These are phyloP conservation scores for Zygosaccharomyces rouxii DNA, from an alignment of 805 yeast genomes.

Conservation along the genomic window DNA sequence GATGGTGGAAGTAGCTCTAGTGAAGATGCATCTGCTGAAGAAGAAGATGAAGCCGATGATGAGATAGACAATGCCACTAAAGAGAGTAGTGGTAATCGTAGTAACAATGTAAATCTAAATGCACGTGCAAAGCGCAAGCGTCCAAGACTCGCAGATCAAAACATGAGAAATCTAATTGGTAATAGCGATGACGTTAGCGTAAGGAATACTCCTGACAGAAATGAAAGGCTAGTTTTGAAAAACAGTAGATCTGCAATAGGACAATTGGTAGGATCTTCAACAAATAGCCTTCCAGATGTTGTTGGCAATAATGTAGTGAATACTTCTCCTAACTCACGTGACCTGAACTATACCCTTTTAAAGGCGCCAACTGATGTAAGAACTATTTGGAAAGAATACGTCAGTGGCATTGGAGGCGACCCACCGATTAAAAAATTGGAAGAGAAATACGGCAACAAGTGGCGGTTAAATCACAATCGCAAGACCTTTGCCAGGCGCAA, in stretches of 20 bases:
- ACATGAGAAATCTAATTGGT: neutral
- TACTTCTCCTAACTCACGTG: constrained; percentile 7
- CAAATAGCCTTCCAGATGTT: neutral
- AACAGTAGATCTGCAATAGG: constrained; percentile 1
- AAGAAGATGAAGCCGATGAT: constrained; percentile 16
- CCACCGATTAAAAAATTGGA: constrained; percentile 41
- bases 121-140: constrained; percentile 1
- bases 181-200: neutral
- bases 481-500: constrained; percentile 37
- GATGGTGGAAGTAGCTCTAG: constrained; percentile 11
- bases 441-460: constrained; percentile 39
- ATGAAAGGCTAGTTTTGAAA: constrained; percentile 6
- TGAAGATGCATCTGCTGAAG: constrained; percentile 16
- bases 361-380: constrained; percentile 35
- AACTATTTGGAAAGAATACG: constrained; percentile 40
- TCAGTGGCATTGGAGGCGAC: constrained; percentile 39
- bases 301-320: neutral
- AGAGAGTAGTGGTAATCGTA: neutral
- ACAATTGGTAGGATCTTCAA: neutral
- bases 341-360: constrained; percentile 26
- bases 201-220: neutral
- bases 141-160: neutral
- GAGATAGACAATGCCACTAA: constrained; percentile 9
- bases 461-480: constrained; percentile 38
- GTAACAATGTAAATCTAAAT: neutral